Evolutionary conservation across 495 filamentous ascomycete species (phyloP).

Genomic region (Neurospora sublineolata): DNA sequence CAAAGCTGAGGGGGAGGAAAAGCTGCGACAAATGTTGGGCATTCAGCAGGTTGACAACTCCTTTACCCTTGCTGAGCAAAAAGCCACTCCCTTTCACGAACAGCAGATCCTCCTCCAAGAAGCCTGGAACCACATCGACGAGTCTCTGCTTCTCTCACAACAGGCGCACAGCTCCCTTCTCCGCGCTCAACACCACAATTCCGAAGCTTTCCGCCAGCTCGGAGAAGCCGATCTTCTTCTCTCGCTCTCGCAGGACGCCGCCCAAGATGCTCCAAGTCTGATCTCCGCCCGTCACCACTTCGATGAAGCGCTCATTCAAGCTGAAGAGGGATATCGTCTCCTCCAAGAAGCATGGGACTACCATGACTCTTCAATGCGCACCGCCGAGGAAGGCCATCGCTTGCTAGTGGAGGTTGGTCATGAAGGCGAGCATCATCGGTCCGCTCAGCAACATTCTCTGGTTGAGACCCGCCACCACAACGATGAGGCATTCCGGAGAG

Average conservation of each 20-base stretch:
- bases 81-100: not conserved
- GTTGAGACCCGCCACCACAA: not conserved
- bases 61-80: not conserved
- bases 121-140: not conserved
- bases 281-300: not conserved
- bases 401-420: not conserved
- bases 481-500: not conserved
- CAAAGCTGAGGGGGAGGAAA: not conserved
- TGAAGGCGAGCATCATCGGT: not conserved
- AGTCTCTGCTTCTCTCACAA: not conserved
- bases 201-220: not conserved
- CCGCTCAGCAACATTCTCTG: fast-evolving
- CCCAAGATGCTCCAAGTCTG: not conserved
- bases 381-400: not conserved
- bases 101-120: not conserved
- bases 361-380: not conserved
- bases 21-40: not conserved
- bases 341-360: not conserved
- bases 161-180: not conserved
- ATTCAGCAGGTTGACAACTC: not conserved
- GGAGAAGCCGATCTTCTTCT: not conserved
- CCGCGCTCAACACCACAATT: not conserved
- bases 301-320: not conserved
- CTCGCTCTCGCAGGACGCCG: not conserved
- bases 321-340: not conserved